Evolutionary conservation across 129 eudicot species (phyloP).

Genomic region (Tagetes patula): DNA sequence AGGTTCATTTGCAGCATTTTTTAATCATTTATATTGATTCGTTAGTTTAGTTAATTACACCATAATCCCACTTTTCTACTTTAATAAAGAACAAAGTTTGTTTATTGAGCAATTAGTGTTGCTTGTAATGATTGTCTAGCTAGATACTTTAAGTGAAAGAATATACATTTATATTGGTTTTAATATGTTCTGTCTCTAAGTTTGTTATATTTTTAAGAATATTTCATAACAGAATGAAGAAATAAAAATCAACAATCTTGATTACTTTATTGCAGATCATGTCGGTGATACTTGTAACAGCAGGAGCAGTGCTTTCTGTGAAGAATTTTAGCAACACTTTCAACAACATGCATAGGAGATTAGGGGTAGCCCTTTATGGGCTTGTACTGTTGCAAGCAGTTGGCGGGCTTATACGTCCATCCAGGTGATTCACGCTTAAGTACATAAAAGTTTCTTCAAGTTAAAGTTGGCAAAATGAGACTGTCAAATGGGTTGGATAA

Average conservation of each 20-base stretch:
- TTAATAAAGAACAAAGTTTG: slow-evolving; percentile 19
- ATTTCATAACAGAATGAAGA: neutral
- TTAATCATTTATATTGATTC: slow-evolving; percentile 9
- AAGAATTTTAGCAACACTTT: slow-evolving; percentile 73
- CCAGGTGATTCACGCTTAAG: slow-evolving; percentile 40
- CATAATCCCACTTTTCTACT: slow-evolving; percentile 37
- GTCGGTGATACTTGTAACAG: slow-evolving; percentile 58
- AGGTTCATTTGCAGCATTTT: slow-evolving; percentile 37
- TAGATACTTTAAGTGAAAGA: slow-evolving; percentile 33
- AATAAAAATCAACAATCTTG: neutral
- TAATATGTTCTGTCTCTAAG: slow-evolving; percentile 15
- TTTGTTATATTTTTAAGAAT: slow-evolving; percentile 11
- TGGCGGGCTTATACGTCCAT: slow-evolving; percentile 66
- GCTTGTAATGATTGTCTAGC: slow-evolving; percentile 30
- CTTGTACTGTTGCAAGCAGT: slow-evolving; percentile 66
- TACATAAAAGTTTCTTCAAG: neutral
- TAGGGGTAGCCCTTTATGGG: slow-evolving; percentile 77
- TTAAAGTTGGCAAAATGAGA: neutral
- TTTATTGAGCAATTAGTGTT: slow-evolving; percentile 15
- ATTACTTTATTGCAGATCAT: slow-evolving; percentile 45
- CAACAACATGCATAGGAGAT: slow-evolving; percentile 72
- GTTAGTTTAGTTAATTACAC: slow-evolving; percentile 27
- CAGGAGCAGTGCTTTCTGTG: slow-evolving; percentile 69
- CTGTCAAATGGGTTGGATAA: neutral
- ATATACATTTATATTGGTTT: neutral